These are phyloP conservation scores for Puya raimondii DNA, from an alignment of 176 grass and related monocot genomes.

Conservation along the genomic window DNA sequence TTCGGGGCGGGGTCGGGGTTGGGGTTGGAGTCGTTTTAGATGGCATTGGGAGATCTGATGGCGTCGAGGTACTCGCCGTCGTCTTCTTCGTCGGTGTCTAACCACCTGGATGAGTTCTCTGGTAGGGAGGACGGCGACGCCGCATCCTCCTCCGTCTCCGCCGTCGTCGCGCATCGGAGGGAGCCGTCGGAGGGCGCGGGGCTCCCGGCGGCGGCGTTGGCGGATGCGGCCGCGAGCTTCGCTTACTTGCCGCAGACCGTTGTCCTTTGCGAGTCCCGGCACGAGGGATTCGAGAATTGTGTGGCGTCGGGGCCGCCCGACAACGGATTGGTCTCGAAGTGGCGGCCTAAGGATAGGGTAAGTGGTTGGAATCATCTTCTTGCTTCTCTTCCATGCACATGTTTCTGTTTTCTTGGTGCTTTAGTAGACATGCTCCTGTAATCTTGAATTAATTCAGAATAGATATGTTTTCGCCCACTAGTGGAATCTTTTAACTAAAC, in stretches of 20 bases:
- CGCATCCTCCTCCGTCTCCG: no score
- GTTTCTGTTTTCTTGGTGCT: slow-evolving; percentile 5
- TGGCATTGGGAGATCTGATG: slow-evolving; percentile 99
- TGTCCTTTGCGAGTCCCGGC: slow-evolving; percentile 75
- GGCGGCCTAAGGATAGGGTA: slow-evolving; percentile 93
- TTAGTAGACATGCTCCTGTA: not conserved
- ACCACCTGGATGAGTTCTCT: slow-evolving; percentile 29
- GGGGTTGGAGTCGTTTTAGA: slow-evolving; percentile 25
- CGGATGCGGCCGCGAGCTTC: slow-evolving; percentile 22
- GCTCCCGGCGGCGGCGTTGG: slow-evolving; percentile 10
- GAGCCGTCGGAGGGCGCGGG: not conserved
- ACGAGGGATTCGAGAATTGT: slow-evolving; percentile 62
- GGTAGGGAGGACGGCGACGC: slow-evolving; percentile 6
- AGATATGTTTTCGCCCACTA: not conserved
- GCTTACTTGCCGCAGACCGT: slow-evolving; percentile 55
- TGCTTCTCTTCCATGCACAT: slow-evolving; percentile 1
- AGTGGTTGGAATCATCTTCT: not conserved
- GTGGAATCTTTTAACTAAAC: not conserved
- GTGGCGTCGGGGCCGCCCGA: slow-evolving; percentile 40
- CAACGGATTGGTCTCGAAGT: slow-evolving; percentile 83
- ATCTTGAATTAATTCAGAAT: not conserved
- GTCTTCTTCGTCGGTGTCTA: slow-evolving; percentile 23
- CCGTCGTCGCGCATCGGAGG: not conserved
- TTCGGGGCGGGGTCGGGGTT: slow-evolving; percentile 7
- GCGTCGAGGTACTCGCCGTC: slow-evolving; percentile 63